A percentile compares a stretch with the other conserved stretches of the same genome.
These are phyloP conservation scores for Sphaerobolus stellatus DNA, from an alignment of 1,284 basidiomycete genomes.

Conservation along the genomic window DNA sequence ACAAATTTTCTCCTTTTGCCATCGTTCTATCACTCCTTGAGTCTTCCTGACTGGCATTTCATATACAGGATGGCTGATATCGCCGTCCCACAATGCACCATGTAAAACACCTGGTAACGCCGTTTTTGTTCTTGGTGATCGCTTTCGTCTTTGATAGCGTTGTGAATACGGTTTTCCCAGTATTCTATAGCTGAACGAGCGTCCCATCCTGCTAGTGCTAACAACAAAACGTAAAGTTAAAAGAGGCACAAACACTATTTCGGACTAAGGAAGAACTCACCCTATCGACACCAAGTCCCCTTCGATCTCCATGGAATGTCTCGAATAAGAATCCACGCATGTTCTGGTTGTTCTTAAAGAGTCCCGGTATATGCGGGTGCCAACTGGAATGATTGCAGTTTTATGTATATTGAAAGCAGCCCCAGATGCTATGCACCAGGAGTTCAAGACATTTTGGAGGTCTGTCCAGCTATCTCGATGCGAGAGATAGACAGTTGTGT, in stretches of 20 bases:
- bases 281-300: slow-evolving; percentile 85
- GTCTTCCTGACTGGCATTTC: slow-evolving; percentile 58
- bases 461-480: no score
- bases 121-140: slow-evolving; percentile 3
- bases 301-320: slow-evolving; percentile 29
- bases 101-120: slow-evolving; percentile 2
- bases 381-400: no score
- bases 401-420: no score
- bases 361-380: no score
- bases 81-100: slow-evolving; percentile 2
- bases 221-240: no score
- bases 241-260: slow-evolving; percentile 2
- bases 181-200: slow-evolving; percentile 71
- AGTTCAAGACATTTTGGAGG: no score
- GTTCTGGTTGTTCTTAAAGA: no score
- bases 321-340: no score
- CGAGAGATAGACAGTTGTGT: no score
- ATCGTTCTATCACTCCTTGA: slow-evolving; percentile 61
- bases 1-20: no score
- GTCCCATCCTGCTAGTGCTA: slow-evolving; percentile 85
- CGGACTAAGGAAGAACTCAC: slow-evolving; percentile 37
- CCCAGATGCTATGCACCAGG: no score
- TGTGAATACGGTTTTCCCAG: slow-evolving; percentile 58
- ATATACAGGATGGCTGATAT: slow-evolving; percentile 55
- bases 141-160: slow-evolving; percentile 26